Evolutionary conservation across 2,329 filamentous ascomycete species (phyloP), one percentile per base, ranked within the genome.

Genomic region (Ophiostoma piceae): DNA sequence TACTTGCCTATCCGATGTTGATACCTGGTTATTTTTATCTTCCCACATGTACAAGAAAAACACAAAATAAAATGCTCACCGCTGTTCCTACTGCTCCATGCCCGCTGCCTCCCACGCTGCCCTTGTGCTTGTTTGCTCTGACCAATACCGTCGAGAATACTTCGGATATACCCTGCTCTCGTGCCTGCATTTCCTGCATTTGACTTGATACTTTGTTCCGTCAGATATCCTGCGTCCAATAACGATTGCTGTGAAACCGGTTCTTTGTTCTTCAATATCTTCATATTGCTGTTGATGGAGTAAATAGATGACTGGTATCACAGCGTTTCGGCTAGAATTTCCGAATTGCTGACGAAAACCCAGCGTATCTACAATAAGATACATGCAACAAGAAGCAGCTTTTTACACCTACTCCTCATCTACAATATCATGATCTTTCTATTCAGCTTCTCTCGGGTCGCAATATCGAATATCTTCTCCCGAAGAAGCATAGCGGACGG

Each of bases 401-500:
- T 47, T 47, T 47, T 47, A 47, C 43, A 47, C 43, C 16, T 47
- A 47, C 14, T 47, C 43, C 11, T 43, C 12, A 43, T 14, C 41
- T 16, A 43, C 41, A 14, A 16, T 47, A 57, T 57, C 51, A 57
- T 57, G n/a, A 26, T 12, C 9, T 51, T 51, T 57, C 51, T 22
- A 9, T 57, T 57, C 51, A 57, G 51, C 51, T 57, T 57, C 51
- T 57, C 22, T 57, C 51, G 51, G 57, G 57, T 12, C 54, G 54
- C 51, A 62, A 62, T 62, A 62, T 62, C 57, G 57, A 62, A 62
- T 32, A 32, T 62, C 57, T 29, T 62, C 26, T 62, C 57, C 57
- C 57, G 32, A 62, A 32, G 12, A 62, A 62, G 57, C n/a, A 62
- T 62, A 62, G 57, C 26, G 51, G 51, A 57, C 12, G 19, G 26